Base-by-base conservation (phyloP, 2,329 filamentous ascomycete species). In the Botrytis sinoallii region DNA sequence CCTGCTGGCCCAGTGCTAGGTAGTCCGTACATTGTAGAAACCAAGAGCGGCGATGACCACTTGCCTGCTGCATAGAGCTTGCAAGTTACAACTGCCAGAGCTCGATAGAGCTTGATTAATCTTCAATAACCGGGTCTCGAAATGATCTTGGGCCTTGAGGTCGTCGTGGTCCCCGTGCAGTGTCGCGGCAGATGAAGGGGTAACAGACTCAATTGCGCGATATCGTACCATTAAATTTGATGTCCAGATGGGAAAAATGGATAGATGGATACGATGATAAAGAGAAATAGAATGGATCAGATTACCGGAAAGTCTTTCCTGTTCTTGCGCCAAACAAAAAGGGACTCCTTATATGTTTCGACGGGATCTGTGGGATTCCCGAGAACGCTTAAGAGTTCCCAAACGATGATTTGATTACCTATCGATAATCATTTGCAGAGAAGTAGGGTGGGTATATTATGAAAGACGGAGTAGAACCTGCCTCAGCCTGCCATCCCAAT, bases 121-220 rank as follows among this genome's bases (percentile, higher is more conserved):
- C 67, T 70, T 70, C 25, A 70, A 60, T 44, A 38, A 70, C 44
- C 20, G 68, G 55, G 68, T 46, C 68, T 63, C 4, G n/a, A 40
- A 46, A 20, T 70, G 22, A 66, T 48, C 48, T 38, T 48, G 40
- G 14, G 48, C 25, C 48, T 55, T 16, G 64, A 66, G 29, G 64
- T 32, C 29, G n/a, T 48, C 22, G 55, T 70, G 40, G 57, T 48
- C 55, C 55, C 29, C 35, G 40, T 70, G 55, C 68, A 22, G 42
- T 5, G n/a, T 61, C 35, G 29, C 64, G 57, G 68, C 38, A 63
- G 68, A 63, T 63, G 38, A 61, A 70, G 42, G 55, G 40, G 55
- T 40, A 59, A 59, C 35, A 55, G 60, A 44, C 61, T 44, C 48
- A 69, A 69, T 69, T 59, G 66, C 66, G 66, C 66, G 66, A 69